Conservation (phyloP, 2,329 filamentous ascomycete species). For the Paecilomyces niveus region DNA sequence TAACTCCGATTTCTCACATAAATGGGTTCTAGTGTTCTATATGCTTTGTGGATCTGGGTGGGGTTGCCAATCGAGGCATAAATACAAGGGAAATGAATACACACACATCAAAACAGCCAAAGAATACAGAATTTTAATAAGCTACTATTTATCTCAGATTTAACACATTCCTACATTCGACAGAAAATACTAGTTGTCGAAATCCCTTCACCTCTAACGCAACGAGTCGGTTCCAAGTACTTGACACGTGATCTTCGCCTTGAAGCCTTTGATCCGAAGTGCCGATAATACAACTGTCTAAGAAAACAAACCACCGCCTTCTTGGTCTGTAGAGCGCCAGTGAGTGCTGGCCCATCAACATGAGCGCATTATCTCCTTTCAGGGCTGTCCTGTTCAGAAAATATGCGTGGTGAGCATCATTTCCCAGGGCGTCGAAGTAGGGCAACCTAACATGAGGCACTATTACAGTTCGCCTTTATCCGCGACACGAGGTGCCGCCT, state of each 20-base stretch:
- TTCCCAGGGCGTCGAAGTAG: not conserved
- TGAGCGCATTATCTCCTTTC: not conserved
- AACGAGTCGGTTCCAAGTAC: not conserved
- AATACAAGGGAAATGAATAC: too few species aligned
- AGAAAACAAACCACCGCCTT: not conserved
- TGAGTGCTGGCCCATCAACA: not conserved
- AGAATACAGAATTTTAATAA: not conserved
- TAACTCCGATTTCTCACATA: too few species aligned
- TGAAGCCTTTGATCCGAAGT: not conserved
- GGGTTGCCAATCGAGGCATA: too few species aligned
- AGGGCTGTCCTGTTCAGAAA: not conserved
- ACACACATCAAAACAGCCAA: not conserved
- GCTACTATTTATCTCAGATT: not conserved
- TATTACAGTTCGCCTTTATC: not conserved
- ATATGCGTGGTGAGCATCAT: not conserved
- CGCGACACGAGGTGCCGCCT: not conserved
- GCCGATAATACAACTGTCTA: not conserved
- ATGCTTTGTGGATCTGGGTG: too few species aligned
- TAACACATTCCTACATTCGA: not conserved
- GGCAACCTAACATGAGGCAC: not conserved
- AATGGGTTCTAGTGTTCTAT: too few species aligned
- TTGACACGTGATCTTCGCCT: conserved; percentile 1
- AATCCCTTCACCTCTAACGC: not conserved
- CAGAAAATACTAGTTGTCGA: not conserved
- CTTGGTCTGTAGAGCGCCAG: not conserved